A percentile compares a stretch with the other conserved stretches of the same genome.
Conservation (phyloP, 2,329 filamentous ascomycete genomes). For the Amesomyces nigricolor region DNA sequence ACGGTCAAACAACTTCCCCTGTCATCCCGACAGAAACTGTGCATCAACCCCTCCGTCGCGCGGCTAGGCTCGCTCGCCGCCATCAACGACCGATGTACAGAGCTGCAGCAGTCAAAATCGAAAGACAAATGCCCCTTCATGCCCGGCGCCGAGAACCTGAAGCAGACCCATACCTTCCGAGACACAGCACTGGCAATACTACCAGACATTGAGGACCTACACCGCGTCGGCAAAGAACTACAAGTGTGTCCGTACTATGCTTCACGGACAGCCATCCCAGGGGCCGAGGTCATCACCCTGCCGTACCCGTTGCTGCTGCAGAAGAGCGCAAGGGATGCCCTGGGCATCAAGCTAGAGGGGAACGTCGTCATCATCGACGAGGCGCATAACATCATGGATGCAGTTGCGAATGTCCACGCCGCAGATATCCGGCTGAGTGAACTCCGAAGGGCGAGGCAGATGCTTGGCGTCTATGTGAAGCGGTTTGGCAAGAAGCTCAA, state of each 20-base stretch:
- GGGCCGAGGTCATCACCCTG: constrained; percentile 83
- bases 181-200: constrained; percentile 79
- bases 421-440: constrained; percentile 69
- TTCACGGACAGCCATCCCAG: constrained; percentile 74
- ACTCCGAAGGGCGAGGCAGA: constrained; percentile 63
- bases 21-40: constrained; percentile 80
- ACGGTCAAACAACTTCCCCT: constrained; percentile 74
- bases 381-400: constrained; percentile 96
- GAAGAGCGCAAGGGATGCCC: constrained; percentile 76
- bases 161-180: constrained; percentile 71
- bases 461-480: constrained; percentile 76
- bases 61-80: constrained; percentile 65
- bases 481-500: constrained; percentile 85
- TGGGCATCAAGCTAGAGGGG: constrained; percentile 77
- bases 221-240: constrained; percentile 68
- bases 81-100: constrained; percentile 89
- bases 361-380: constrained; percentile 96
- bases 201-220: constrained; percentile 89
- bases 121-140: constrained; percentile 69
- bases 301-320: constrained; percentile 90
- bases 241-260: constrained; percentile 94
- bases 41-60: constrained; percentile 80
- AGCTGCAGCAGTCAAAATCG: constrained; percentile 72
- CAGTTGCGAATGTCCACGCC: constrained; percentile 81
- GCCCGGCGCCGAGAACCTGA: constrained; percentile 69